Percentiles rank a stretch among this genome's conserved stretches.
These are phyloP conservation scores for Pyrus pyrifolia DNA, from an alignment of 306 rosid species.

Conservation along the genomic window DNA sequence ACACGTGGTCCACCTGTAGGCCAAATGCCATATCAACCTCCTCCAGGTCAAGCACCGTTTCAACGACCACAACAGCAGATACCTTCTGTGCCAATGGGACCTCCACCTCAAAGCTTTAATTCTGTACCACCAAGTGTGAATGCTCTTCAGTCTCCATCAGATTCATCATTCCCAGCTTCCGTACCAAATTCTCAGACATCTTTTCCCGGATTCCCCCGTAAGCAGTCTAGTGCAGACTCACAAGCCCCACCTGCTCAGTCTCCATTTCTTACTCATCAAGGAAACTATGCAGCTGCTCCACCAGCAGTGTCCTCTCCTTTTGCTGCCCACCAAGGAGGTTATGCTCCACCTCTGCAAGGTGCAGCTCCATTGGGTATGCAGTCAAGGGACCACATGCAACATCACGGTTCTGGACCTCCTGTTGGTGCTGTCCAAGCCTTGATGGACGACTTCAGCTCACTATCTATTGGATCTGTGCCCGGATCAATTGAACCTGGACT, in stretches of 20 bases:
- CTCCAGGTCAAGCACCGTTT: conserved; percentile 37
- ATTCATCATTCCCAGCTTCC: conserved; percentile 37
- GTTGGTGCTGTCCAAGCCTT: conserved; percentile 64
- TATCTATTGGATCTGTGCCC: conserved; percentile 74
- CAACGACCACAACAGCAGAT: conserved; percentile 42
- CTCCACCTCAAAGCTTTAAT: conserved; percentile 44
- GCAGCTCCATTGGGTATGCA: conserved; percentile 56
- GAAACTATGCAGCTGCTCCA: conserved; percentile 39
- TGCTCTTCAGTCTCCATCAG: conserved; percentile 39
- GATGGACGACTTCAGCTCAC: conserved; percentile 80
- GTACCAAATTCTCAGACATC: conserved; percentile 51
- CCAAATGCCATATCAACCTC: conserved; percentile 42
- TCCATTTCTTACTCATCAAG: conserved; percentile 49
- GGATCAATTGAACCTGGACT: conserved; percentile 75
- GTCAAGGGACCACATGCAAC: conserved; percentile 48
- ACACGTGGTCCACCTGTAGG: conserved; percentile 40
- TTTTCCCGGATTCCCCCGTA: conserved; percentile 61
- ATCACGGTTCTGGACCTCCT: conserved; percentile 54
- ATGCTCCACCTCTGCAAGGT: conserved; percentile 44
- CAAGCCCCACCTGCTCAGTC: conserved; percentile 55
- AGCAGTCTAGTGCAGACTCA: conserved; percentile 43
- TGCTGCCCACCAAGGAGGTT: conserved; percentile 57
- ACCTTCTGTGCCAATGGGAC: conserved; percentile 64
- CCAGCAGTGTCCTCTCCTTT: conserved; percentile 46
- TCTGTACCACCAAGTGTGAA: conserved; percentile 33